Conservation (phyloP, 73 alveolate genomes). For the Symbiodinium pilosum region DNA sequence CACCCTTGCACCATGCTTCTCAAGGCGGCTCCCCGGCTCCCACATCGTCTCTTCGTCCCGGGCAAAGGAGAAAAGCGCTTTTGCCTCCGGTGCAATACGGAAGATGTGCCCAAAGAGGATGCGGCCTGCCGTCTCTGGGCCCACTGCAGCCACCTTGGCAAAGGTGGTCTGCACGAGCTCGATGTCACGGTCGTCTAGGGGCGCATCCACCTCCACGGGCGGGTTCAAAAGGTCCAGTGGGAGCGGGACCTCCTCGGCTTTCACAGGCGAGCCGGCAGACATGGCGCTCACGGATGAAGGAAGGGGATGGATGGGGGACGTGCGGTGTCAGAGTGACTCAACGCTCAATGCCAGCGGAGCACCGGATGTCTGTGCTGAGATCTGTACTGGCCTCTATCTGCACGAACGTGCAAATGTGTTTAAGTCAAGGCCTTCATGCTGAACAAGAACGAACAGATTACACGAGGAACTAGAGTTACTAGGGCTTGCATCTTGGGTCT, state of each 20-base stretch:
- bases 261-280: constrained; percentile 46
- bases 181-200: constrained; percentile 55
- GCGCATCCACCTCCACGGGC: constrained; percentile 24
- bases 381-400: too few species aligned
- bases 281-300: neutral
- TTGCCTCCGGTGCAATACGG: constrained; percentile 59
- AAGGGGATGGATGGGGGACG: too few species aligned
- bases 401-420: too few species aligned
- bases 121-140: constrained; percentile 54
- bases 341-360: too few species aligned
- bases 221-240: constrained; percentile 64
- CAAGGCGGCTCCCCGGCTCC: constrained; percentile 66
- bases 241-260: constrained; percentile 25
- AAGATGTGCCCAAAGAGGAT: constrained; percentile 68
- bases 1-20: constrained; percentile 79
- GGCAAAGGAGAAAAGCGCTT: constrained; percentile 54
- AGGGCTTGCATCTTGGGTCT: too few species aligned
- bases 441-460: too few species aligned
- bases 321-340: too few species aligned
- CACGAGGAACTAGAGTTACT: too few species aligned
- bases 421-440: too few species aligned
- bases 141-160: constrained; percentile 45
- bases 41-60: constrained; percentile 67
- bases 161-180: constrained; percentile 67
- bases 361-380: too few species aligned